phyloP scores from a whole-genome alignment of 768 basidiomycete genomes.

The Boletales sp. region DNA sequence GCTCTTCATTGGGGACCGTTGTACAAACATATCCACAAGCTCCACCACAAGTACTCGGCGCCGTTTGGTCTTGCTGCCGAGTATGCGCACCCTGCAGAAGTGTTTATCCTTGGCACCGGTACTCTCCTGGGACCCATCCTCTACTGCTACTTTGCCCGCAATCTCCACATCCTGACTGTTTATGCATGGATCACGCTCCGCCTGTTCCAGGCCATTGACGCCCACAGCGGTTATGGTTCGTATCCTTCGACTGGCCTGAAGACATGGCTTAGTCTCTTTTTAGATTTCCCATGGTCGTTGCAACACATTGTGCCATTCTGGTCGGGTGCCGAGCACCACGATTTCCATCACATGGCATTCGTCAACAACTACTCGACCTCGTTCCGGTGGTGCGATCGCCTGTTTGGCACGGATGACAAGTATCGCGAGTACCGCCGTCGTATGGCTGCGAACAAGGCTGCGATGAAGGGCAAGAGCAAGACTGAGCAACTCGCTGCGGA shows the following conservation, averaged over 20 bases:
- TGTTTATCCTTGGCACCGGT: slow-evolving; percentile 90
- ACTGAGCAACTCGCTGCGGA: slow-evolving; percentile 56
- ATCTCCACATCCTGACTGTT: slow-evolving; percentile 87
- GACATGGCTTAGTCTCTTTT: background rate
- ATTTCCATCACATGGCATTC: slow-evolving; percentile 98
- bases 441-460: slow-evolving; percentile 56
- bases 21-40: slow-evolving; percentile 93
- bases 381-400: slow-evolving; percentile 90
- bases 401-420: slow-evolving; percentile 88
- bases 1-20: slow-evolving; percentile 79
- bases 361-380: slow-evolving; percentile 91
- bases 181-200: slow-evolving; percentile 92
- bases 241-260: slow-evolving; percentile 6
- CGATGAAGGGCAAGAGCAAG: slow-evolving; percentile 49
- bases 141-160: slow-evolving; percentile 69
- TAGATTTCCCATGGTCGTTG: slow-evolving; percentile 97
- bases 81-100: slow-evolving; percentile 96
- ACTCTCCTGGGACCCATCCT: slow-evolving; percentile 87
- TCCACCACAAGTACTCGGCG: slow-evolving; percentile 96
- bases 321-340: slow-evolving; percentile 97
- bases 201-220: slow-evolving; percentile 95
- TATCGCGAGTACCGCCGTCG: slow-evolving; percentile 78
- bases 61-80: slow-evolving; percentile 98
- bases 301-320: slow-evolving; percentile 92
- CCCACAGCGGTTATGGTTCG: slow-evolving; percentile 93